Evolutionary conservation across 2,329 filamentous ascomycete species (phyloP).

Genomic region (Pezicula neosporulosa): DNA sequence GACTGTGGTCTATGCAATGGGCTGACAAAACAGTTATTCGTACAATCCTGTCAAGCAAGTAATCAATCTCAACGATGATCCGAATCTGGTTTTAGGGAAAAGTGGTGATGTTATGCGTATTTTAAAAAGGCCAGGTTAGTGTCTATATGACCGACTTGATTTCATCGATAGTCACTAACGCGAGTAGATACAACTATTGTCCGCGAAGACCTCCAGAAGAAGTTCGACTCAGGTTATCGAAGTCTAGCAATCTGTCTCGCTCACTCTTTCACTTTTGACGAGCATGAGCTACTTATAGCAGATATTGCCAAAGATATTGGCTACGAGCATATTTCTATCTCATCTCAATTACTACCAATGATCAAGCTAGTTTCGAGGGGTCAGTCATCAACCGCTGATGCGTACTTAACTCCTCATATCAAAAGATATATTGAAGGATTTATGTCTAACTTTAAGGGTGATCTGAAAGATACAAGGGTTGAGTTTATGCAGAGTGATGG

Average conservation of each 20-base stretch:
- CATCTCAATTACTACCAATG: conserved; percentile 77
- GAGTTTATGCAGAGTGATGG: conserved; percentile 84
- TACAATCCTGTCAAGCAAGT: conserved; percentile 71
- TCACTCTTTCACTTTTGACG: conserved; percentile 88
- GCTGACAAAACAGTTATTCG: conserved; percentile 56
- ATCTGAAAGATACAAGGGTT: conserved; percentile 77
- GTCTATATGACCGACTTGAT: conserved; percentile 6
- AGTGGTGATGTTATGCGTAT: conserved; percentile 74
- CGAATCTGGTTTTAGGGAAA: conserved; percentile 64
- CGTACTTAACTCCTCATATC: conserved; percentile 69
- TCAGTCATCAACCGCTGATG: conserved; percentile 68
- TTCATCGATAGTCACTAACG: no score
- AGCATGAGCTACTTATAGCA: conserved; percentile 78
- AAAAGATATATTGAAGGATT: conserved; percentile 73
- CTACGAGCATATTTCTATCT: conserved; percentile 69
- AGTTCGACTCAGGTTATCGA: conserved; percentile 68
- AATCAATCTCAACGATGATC: conserved; percentile 49
- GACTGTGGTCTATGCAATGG: no score
- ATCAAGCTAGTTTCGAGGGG: conserved; percentile 70
- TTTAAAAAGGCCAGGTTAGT: conserved; percentile 56
- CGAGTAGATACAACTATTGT: conserved; percentile 34
- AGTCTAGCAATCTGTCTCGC: conserved; percentile 89
- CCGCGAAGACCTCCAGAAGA: conserved; percentile 56
- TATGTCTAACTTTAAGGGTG: conserved; percentile 64
- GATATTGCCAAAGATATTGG: conserved; percentile 75